Percentiles rank a stretch among this genome's conserved stretches.
phyloP scores from a whole-genome alignment of 805 yeast species.

The Candida oleophila region DNA sequence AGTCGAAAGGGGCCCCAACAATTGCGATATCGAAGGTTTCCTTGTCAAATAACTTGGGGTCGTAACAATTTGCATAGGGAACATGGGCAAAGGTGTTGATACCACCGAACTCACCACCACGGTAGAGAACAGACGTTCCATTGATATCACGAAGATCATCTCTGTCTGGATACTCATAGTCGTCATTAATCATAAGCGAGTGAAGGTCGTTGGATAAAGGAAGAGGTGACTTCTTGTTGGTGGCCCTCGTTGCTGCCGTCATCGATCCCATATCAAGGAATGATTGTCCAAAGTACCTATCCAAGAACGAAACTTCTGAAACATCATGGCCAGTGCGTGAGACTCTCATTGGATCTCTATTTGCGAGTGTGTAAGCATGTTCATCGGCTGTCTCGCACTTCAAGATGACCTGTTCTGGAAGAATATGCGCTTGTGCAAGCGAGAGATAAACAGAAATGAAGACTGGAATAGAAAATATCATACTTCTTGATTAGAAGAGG shows the following conservation, averaged over 20 bases:
- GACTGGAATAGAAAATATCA: constrained; percentile 5
- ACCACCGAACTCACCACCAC: constrained; percentile 40
- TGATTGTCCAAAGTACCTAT: constrained; percentile 29
- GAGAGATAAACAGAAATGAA: constrained; percentile 6
- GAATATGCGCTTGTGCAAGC: constrained; percentile 7
- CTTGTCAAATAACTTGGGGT: constrained; percentile 13
- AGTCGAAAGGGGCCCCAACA: constrained; percentile 60
- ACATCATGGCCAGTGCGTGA: constrained; percentile 7
- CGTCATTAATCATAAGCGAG: constrained; percentile 27
- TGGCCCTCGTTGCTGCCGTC: constrained; percentile 16
- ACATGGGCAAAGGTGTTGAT: constrained; percentile 28
- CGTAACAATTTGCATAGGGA: constrained; percentile 18
- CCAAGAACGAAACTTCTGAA: constrained; percentile 26
- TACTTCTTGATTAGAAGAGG: too few species aligned
- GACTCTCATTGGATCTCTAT: neutral
- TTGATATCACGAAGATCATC: constrained; percentile 39
- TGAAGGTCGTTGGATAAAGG: constrained; percentile 27
- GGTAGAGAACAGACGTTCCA: constrained; percentile 36
- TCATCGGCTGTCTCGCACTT: constrained; percentile 13
- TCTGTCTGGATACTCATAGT: constrained; percentile 32
- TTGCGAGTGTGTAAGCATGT: neutral
- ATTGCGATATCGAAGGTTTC: constrained; percentile 48
- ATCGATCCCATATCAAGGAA: constrained; percentile 27
- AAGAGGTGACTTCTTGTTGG: constrained; percentile 23
- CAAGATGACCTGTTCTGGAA: constrained; percentile 19